Evolutionary conservation across 2,329 filamentous ascomycete genomes (phyloP), one percentile per base, ranked within the genome.

Genomic region (Lasiodiplodia sp.): DNA sequence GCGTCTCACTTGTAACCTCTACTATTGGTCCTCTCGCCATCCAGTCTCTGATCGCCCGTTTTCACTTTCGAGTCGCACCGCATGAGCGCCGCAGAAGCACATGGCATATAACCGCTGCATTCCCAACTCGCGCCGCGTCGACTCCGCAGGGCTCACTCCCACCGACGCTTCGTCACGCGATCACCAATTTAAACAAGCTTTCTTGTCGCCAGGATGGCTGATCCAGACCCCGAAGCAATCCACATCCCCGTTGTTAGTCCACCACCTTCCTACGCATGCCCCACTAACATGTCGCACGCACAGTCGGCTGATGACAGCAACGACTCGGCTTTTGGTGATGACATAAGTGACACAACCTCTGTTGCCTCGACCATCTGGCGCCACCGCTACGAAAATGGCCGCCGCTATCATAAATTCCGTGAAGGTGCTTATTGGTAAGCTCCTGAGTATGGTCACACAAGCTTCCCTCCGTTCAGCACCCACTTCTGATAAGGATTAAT

Each of bases 261-360:
- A 31, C 52, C 6, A 16, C 14, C n/a, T 31, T 21, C 31, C 34
- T 37, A 16, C 34, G n/a, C 23, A 8, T 14, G 2, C 38, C 34
- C 18, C n/a, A 7, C 56, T 60, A 7, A 60, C n/a, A 3, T 28
- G 60, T 52, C 14, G 7, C 47, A 52, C 25, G 55, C 49, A 18
- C 63, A 53, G n/a, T 8, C 51, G n/a, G 28, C 51, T 23, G 49
- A 34, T 10, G 71, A 74, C n/a, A 72, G 72, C 37, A 69, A 69
- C 18, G 75, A 77, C 63, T 76, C 73, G 6, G 73, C 73, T 4
- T 74, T 72, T 66, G 74, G 72, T 25, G 71, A 73, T 7, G 73
- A 74, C 44, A n/a, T 74, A 12, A 75, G 71, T 66, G 75, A 76
- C 58, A 76, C 75, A 16, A 76, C 75, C 4, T 76, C 75, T 11